Percentiles rank a stretch among this genome's conserved stretches.
Conservation (phyloP, 495 filamentous ascomycete genomes). For the Mytilinidion resinicola region DNA sequence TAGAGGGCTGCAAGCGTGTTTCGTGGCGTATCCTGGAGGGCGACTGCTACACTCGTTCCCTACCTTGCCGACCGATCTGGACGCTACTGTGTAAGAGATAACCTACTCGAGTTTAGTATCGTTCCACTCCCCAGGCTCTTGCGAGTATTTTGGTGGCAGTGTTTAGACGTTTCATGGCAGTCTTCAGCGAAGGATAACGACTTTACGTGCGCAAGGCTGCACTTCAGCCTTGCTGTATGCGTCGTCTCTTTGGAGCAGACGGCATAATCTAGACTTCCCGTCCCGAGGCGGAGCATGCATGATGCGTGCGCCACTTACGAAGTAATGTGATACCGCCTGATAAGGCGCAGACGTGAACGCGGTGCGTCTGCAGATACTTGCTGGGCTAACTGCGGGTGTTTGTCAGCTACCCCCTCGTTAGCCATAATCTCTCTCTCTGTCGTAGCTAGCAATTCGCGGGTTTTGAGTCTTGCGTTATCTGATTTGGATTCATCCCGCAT, state of each 20-base stretch:
- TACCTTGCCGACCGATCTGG: background rate
- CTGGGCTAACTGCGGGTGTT: background rate
- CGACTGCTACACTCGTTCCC: background rate
- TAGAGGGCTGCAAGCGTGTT: background rate
- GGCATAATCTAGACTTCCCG: background rate
- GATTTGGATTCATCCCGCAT: background rate
- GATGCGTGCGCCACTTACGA: background rate
- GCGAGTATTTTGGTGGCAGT: conserved; percentile 1
- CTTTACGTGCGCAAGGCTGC: conserved; percentile 2
- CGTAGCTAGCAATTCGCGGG: background rate
- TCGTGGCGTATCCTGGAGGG: background rate
- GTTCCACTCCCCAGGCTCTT: conserved; percentile 4
- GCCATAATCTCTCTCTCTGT: background rate
- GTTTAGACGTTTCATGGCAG: background rate
- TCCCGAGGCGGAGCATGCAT: background rate
- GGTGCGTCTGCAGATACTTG: background rate
- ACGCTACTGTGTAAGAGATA: background rate
- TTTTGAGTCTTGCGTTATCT: conserved; percentile 2
- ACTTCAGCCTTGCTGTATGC: background rate
- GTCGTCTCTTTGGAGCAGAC: background rate
- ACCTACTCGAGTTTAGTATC: conserved; percentile 8
- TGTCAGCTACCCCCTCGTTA: background rate
- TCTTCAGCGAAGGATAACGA: background rate
- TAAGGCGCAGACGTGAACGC: background rate
- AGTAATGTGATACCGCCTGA: background rate